Conservation (phyloP, 164 flowering plant genomes). For the Euptelea pleiosperma region DNA sequence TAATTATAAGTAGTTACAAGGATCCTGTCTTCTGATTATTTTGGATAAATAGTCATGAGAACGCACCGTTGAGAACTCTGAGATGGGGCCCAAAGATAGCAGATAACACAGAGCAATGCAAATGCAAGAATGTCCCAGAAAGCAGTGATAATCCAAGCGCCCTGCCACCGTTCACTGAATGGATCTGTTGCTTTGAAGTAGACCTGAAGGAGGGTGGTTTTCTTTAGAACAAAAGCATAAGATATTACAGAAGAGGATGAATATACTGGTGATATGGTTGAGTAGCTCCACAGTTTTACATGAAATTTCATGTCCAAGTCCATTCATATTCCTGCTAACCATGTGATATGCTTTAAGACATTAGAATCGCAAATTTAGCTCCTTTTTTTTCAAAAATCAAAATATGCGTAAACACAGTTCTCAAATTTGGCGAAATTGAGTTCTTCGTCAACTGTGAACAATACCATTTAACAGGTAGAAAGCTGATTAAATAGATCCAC, state of each 20-base stretch:
- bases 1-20: background rate
- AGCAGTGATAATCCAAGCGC: conserved; percentile 93
- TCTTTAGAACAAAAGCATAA: background rate
- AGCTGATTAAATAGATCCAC: background rate
- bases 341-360: background rate
- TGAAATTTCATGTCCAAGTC: background rate
- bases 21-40: background rate
- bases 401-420: background rate
- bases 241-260: background rate
- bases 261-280: too few species aligned
- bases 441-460: too few species aligned
- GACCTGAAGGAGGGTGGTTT: conserved; percentile 43
- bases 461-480: background rate
- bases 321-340: background rate
- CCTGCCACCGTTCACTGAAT: conserved; percentile 90
- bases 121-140: conserved; percentile 90
- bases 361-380: background rate
- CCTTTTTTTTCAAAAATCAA: background rate
- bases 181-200: conserved; percentile 97
- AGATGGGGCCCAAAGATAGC: conserved; percentile 97
- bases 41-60: background rate
- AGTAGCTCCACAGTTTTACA: background rate
- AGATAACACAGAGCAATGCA: conserved; percentile 72
- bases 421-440: background rate
- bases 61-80: conserved; percentile 76